Percentiles rank a stretch among this genome's conserved stretches.
These are phyloP conservation scores for Stenocarpella maydis DNA, from an alignment of 2,329 filamentous ascomycete species.

Conservation along the genomic window DNA sequence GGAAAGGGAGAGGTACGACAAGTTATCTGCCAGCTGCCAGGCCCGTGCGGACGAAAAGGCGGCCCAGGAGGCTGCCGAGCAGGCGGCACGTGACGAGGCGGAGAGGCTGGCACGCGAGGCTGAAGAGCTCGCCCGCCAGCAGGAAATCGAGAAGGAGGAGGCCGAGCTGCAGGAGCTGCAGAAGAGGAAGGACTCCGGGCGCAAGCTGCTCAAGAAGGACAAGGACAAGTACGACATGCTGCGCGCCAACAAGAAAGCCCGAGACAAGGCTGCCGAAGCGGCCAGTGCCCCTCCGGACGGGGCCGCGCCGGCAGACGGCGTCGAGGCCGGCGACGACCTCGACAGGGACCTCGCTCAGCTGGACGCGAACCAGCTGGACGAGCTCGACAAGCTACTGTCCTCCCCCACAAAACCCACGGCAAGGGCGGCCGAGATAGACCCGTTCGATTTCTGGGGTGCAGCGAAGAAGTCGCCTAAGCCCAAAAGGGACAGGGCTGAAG, in stretches of 20 bases:
- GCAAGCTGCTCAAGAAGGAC: slow-evolving; percentile 34
- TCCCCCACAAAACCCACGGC: slow-evolving; percentile 21
- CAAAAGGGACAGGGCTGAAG: slow-evolving; percentile 46
- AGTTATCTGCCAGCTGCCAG: slow-evolving; percentile 33
- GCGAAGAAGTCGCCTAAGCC: slow-evolving; percentile 53
- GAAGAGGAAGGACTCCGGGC: slow-evolving; percentile 37
- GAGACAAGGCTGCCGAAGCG: slow-evolving; percentile 30
- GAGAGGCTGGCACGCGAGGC: slow-evolving; percentile 35
- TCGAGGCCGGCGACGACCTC: slow-evolving; percentile 33
- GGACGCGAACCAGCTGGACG: slow-evolving; percentile 38
- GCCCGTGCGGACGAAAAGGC: slow-evolving; percentile 36
- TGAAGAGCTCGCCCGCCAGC: slow-evolving; percentile 31
- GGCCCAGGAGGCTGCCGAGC: slow-evolving; percentile 34
- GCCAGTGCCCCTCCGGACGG: slow-evolving; percentile 57
- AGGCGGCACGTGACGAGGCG: slow-evolving; percentile 34
- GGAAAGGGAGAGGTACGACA: slow-evolving; percentile 30
- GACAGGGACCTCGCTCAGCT: slow-evolving; percentile 39
- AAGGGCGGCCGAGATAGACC: slow-evolving; percentile 45
- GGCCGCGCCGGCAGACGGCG: slow-evolving; percentile 42
- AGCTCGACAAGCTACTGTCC: slow-evolving; percentile 42
- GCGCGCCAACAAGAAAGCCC: slow-evolving; percentile 32
- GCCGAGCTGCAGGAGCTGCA: slow-evolving; percentile 40
- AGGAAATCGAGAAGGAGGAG: slow-evolving; percentile 34
- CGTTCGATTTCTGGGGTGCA: slow-evolving; percentile 67
- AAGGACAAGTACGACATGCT: slow-evolving; percentile 33